Base-by-base conservation (phyloP, 129 eudicot genomes). In the Flaveria sonorensis region DNA sequence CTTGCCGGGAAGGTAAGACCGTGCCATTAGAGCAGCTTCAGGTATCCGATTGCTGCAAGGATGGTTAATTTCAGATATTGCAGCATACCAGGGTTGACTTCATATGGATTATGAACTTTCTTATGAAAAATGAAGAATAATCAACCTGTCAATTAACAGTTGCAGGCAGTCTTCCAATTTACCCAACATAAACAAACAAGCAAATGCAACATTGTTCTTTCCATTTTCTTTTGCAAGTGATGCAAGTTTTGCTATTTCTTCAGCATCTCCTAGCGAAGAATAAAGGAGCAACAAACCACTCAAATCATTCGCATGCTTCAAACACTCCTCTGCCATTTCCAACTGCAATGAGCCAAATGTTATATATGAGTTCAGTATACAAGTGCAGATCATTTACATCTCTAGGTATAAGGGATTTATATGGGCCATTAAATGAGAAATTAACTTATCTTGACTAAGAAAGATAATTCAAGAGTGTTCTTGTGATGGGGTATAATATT, bases 21-120 rank as follows among this genome's bases (percentile, higher is more conserved):
- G 87, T 48, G 98, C 98, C 98, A 94, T 94, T 65, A 94, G 60
- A 69, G 98, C 98, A 85, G 98, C 98, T 68, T 94, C 98, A 36
- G 98, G 98, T 81, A 94, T 91, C 82, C 98, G 92, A 81, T 94
- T 89, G 80, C 98, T 94, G 97, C 70, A 70, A 62, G 48, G 61
- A 77, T 43, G 43, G 39, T 63, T 14, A 13, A 43, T 18, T 74
- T 82, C 79, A 73, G 79, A 72, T 47, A 80, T 21, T 70, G 39
- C 47, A 59, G 39, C 47, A 59, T 36, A 52, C 47, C 19, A 53
- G 46, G 19, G 32, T 26, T 63, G 57, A 72, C 57, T 15, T 70
- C 51, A 23, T 61, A 76, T 18, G 21, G 70, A 67, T 55, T 48
- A 51, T 40, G 39, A 50, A 69, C 13, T 61, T 53, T 6, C 23